Conservation (phyloP, 495 filamentous ascomycete species). For the Rusavskia elegans region DNA sequence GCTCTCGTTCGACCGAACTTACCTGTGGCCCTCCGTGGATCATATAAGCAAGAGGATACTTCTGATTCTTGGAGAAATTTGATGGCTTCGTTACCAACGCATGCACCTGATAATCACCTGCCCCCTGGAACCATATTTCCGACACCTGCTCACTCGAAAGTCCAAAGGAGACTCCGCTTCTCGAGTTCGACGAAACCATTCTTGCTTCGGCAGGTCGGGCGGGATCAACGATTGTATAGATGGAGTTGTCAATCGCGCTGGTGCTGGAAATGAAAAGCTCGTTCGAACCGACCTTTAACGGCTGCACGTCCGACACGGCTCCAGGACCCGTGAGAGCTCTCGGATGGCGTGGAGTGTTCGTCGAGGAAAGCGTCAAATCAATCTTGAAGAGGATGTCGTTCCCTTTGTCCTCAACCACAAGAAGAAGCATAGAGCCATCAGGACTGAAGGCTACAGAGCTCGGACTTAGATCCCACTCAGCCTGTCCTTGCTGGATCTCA, state of each 20-base stretch:
- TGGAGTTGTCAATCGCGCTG: constrained; percentile 52
- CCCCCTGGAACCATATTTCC: constrained; percentile 57
- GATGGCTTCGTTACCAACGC: constrained; percentile 72
- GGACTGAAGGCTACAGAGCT: constrained; percentile 46
- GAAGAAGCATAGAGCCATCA: constrained; percentile 46
- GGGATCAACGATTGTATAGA: constrained; percentile 45
- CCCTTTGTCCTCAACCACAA: constrained; percentile 51
- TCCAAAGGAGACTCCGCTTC: constrained; percentile 53
- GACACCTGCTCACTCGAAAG: constrained; percentile 43
- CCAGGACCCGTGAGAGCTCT: constrained; percentile 43
- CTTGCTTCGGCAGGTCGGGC: constrained; percentile 23
- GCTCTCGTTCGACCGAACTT: neutral
- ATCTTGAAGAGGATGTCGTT: constrained; percentile 49
- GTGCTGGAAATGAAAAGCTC: constrained; percentile 48
- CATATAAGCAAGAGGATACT: constrained; percentile 68
- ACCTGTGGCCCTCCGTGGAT: constrained; percentile 86
- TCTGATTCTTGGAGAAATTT: constrained; percentile 51
- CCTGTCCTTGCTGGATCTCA: too few relatives aligned
- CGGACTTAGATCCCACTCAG: constrained; percentile 50
- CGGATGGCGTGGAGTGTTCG: constrained; percentile 35
- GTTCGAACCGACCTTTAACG: constrained; percentile 28
- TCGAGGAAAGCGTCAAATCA: constrained; percentile 31
- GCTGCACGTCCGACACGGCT: constrained; percentile 39
- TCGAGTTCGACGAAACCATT: constrained; percentile 44
- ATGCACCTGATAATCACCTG: constrained; percentile 49